These are phyloP conservation scores for Globisporangium nagaii DNA, from an alignment of 352 stramenopile species.

Conservation along the genomic window DNA sequence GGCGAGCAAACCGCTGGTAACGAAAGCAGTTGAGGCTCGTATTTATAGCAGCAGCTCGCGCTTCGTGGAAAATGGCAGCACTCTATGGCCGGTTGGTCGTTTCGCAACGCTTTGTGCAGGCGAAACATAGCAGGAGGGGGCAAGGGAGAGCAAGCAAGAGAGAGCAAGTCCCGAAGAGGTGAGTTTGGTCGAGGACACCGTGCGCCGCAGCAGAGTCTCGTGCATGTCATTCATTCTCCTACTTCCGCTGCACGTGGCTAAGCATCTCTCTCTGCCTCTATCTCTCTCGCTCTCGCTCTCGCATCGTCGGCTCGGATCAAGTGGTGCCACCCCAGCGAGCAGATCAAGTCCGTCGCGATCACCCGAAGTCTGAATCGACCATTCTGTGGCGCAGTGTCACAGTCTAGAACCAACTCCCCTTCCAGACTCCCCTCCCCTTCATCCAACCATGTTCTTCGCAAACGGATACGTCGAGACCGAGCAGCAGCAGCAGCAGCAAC, in stretches of 20 bases:
- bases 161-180: background rate
- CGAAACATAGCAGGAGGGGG: background rate
- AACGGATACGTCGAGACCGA: conserved; percentile 66
- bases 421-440: background rate
- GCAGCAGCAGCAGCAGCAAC: conserved; percentile 1
- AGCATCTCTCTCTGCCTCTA: conserved; percentile 10
- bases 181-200: background rate
- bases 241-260: conserved; percentile 15
- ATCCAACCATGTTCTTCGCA: conserved; percentile 74
- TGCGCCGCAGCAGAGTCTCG: conserved; percentile 1
- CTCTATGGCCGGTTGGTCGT: conserved; percentile 10
- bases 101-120: conserved; percentile 11
- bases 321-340: background rate
- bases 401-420: conserved; percentile 14
- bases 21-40: conserved; percentile 6
- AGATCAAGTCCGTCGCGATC: background rate
- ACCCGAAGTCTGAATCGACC: conserved; percentile 9
- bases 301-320: background rate
- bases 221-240: conserved; percentile 12
- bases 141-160: background rate
- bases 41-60: conserved; percentile 9
- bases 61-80: conserved; percentile 16
- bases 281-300: conserved; percentile 1
- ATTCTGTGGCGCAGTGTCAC: conserved; percentile 5
- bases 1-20: background rate